phyloP scores from a whole-genome alignment of 805 yeast genomes.

The Candida ovalis region DNA sequence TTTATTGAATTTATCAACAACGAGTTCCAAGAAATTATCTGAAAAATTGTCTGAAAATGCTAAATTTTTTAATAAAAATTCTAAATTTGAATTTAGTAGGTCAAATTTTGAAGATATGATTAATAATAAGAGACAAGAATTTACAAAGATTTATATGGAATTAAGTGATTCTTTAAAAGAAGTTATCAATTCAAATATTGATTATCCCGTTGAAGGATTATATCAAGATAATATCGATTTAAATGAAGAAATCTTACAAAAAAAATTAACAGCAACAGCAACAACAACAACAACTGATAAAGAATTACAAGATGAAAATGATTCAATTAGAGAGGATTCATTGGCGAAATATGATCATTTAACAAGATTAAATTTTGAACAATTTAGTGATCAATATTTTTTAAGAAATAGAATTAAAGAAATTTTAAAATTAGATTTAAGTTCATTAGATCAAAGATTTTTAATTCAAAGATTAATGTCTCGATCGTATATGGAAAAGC shows the following conservation, averaged over 20 bases:
- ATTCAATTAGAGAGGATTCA: conserved; percentile 7
- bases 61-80: not conserved
- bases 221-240: conserved; percentile 20
- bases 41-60: conserved; percentile 14
- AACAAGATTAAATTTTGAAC: conserved; percentile 30
- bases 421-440: conserved; percentile 38
- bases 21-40: conserved; percentile 18
- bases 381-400: conserved; percentile 32
- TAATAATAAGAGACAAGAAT: conserved; percentile 15
- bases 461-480: conserved; percentile 65
- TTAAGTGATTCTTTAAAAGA: conserved; percentile 32
- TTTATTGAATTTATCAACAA: conserved; percentile 27
- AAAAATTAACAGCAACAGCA: too few relatives aligned
- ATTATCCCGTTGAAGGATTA: conserved; percentile 48
- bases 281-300: not conserved
- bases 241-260: conserved; percentile 5
- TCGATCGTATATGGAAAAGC: conserved; percentile 56
- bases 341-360: conserved; percentile 24
- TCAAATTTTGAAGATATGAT: conserved; percentile 11
- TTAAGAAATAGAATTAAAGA: conserved; percentile 47
- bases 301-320: not conserved
- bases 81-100: conserved; percentile 22
- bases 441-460: conserved; percentile 42
- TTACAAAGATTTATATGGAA: conserved; percentile 22
- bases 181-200: conserved; percentile 43